Base-by-base conservation (phyloP, 176 grass and related monocot genomes). In the Dendrocalamus sinicus region DNA sequence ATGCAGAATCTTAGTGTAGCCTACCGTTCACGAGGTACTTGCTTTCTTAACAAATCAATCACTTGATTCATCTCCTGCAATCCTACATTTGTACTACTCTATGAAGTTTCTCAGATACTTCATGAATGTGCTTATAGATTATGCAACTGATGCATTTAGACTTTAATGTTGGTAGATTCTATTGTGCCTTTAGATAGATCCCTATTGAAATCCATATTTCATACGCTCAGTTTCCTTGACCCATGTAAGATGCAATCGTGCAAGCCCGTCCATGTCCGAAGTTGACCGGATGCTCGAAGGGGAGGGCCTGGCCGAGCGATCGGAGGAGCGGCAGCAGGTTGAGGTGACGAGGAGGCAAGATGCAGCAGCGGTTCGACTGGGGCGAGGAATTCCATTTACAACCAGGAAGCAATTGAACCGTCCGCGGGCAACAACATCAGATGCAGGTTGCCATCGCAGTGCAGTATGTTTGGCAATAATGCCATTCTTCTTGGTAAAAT, bases 1-100 rank as follows among this genome's bases (percentile, higher is more conserved):
- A 99, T 99, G 96, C 96, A 94, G 81, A 99, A 99, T 77, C 73
- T 94, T 80, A 99, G 93, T 82, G 90, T 99, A 35, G 96, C 96
- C 59, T 99, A 99, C 73, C 91, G 96, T 20, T 84, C 96, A 83
- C 90, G 96, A 99, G 96, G 96, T 98, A 94, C 53, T 72, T 84
- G 9, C 28, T 70, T 63, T 76, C 62, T 86, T 73, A 43, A 77
- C 52, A 48, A 63, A 58, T 51, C 13, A 85, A 50, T 86, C 17
- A 63, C 11, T 89, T 86, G 7, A 78, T 89, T 26, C 58, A 37
- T 85, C 19, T 23, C n/a, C 37, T 78, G 7, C 50, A 26, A 9
- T 86, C 41, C 3, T 68, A 22, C 12, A 47, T 17, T 63, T 44
- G 37, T 64, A 9, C 12, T 85, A 66, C 61, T 76, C 24, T 76